Base-by-base conservation (phyloP, 306 rosid genomes). In the Medicago ruthenica region DNA sequence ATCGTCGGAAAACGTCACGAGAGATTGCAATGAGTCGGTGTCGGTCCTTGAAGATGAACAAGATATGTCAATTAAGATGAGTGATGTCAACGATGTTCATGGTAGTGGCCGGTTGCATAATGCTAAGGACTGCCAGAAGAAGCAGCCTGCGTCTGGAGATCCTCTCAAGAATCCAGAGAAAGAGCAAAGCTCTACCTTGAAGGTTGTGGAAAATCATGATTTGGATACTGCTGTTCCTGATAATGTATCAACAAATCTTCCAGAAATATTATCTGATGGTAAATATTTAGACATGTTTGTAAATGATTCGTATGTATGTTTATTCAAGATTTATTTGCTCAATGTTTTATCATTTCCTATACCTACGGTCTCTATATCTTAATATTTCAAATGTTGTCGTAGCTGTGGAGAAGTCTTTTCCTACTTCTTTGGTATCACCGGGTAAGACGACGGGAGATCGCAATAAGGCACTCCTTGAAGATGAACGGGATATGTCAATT, bases 41-140 rank as follows among this genome's bases (percentile, higher is more conserved):
- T 63, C 36, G 62, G 12, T 60, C 20, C 58, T 22, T 14, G 50
- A 58, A 48, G 61, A 55, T 31, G 74, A 22, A 40, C 22, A 36
- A 24, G 42, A 22, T 60, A 31, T 20, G 9, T 60, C 71, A 41
- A 59, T 57, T 44, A 72, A 41, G 75, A 73, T 8, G 20, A 63
- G 13, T 34, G 22, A 69, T 31, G 79, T 12, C 16, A 78, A 65
- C 75, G 61, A 44, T 74, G 27, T 50, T 42, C 61, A 21, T 4
- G 67, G 24, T 72, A 61, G 48, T 66, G 70, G 57, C 17, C 76
- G 68, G 21, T 76, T 79, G 71, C 78, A 11, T 45, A 75, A 61
- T 61, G 6, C 31, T 31, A 6, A 31, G 20, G 31, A 18, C 61
- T 1, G 31, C 31, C 20, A 53, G 59, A 53, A 17, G 59, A 15